Evolutionary conservation across 2,329 filamentous ascomycete genomes (phyloP), one percentile per base, ranked within the genome.

Genomic region (Penicillium sp.): DNA sequence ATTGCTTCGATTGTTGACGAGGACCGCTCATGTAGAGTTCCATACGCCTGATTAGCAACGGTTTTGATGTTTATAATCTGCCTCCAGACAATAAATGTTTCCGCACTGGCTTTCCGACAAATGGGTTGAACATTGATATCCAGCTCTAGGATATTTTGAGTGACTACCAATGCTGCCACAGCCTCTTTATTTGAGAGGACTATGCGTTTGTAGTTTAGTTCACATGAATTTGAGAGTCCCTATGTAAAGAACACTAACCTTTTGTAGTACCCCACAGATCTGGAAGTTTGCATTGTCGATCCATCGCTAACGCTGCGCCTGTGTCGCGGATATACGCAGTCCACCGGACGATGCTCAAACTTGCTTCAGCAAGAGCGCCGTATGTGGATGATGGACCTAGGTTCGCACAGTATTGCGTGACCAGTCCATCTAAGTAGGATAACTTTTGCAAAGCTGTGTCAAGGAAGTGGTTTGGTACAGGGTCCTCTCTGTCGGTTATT

Each of bases 241-340:
- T 4, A 4, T 26, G 3, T 5, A 14, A 14, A 22, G 12, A 16
- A 4, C 5, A 41, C 43, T 47, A 41, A 61, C 62, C 46, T 52
- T 51, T 52, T 2, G 12, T 14, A 7, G 50, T 12, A 10, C 28
- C 17, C 37, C 52, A 42, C 25, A 52, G 8, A 6, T 56, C 53
- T 17, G 59, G 57, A 22, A 67, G 41, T 36, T 48, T 63, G 31
- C 61, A 66, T 22, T 48, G 33, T 6, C 57, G 53, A 36, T 60
- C 28, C 22, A 43, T 53, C 16, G 58, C 55, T 4, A 67, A 56
- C 16, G 60, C 60, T 30, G 63, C 65, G 11, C 64, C 65, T 10
- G 60, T 64, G 35, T 67, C 64, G 16, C 65, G 65, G 30, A 67
- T 58, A 49, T 66, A 67, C 1, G 47, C 61, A 49, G 61, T 58